Conservation (phyloP, 768 basidiomycete species). For the Suillus placidus region DNA sequence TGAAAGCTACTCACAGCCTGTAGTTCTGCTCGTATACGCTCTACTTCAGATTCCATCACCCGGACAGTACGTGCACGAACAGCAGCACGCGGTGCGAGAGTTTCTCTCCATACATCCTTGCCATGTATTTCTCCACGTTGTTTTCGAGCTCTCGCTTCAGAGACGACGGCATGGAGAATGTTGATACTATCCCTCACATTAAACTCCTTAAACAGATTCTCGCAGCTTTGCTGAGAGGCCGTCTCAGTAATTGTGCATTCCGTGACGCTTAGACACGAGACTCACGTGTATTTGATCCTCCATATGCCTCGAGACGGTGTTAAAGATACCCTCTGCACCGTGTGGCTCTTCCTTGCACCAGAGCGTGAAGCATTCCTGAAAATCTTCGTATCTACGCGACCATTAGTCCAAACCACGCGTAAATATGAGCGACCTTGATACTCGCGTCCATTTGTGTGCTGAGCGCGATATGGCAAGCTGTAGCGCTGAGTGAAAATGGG, state of each 20-base stretch:
- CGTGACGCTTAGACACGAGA: conserved; percentile 3
- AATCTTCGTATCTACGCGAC: conserved; percentile 47
- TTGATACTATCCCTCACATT: conserved; percentile 72
- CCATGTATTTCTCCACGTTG: conserved; percentile 43
- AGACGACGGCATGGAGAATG: conserved; percentile 66
- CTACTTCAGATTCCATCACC: conserved; percentile 48
- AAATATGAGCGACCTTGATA: conserved; percentile 11
- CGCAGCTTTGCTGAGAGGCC: conserved; percentile 61
- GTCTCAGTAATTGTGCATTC: not conserved
- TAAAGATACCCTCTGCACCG: conserved; percentile 60
- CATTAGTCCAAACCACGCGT: not conserved
- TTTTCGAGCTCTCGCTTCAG: conserved; percentile 62
- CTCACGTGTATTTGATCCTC: conserved; percentile 58
- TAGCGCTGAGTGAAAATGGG: conserved; percentile 52
- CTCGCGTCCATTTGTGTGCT: conserved; percentile 58
- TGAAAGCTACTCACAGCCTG: conserved; percentile 11
- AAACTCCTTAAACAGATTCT: conserved; percentile 70
- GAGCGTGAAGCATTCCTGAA: conserved; percentile 64
- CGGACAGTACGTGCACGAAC: conserved; percentile 67
- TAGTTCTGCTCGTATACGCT: conserved; percentile 42
- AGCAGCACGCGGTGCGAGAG: conserved; percentile 63
- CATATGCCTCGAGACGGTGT: conserved; percentile 71
- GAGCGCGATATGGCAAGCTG: conserved; percentile 56
- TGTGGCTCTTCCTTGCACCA: conserved; percentile 70
- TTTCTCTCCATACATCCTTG: conserved; percentile 66